A percentile compares a stretch with the other conserved stretches of the same genome.
phyloP scores from a whole-genome alignment of 768 basidiomycete species.

The Galerina marginata region DNA sequence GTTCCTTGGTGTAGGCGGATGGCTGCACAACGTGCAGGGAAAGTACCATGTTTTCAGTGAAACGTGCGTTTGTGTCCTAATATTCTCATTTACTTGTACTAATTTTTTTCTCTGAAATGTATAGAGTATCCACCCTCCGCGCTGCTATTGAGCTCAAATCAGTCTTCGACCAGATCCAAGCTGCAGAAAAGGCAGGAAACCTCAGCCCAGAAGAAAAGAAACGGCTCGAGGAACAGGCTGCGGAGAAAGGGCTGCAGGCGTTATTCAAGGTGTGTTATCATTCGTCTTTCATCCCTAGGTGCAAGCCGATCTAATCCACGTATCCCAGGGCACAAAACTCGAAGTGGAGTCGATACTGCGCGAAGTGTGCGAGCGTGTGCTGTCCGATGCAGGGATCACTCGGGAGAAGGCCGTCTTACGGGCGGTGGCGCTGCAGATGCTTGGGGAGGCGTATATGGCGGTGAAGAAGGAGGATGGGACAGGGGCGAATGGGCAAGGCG shows the following conservation, averaged over 20 bases:
- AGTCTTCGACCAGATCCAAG: constrained; percentile 91
- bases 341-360: constrained; percentile 90
- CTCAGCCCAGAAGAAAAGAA: constrained; percentile 79
- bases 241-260: constrained; percentile 90
- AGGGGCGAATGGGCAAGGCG: constrained; percentile 31
- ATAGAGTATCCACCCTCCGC: constrained; percentile 81
- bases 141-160: constrained; percentile 88
- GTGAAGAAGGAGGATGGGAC: constrained; percentile 66
- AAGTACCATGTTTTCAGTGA: constrained; percentile 95
- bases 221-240: constrained; percentile 88
- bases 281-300: neutral
- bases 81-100: neutral
- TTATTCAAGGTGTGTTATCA: constrained; percentile 73
- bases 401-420: constrained; percentile 69
- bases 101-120: neutral
- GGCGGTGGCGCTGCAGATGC: constrained; percentile 81
- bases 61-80: constrained; percentile 57
- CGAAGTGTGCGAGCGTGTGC: constrained; percentile 84
- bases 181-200: constrained; percentile 86
- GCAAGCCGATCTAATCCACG: too few species aligned
- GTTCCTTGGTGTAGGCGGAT: constrained; percentile 87
- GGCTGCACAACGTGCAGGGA: constrained; percentile 91
- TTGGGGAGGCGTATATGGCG: constrained; percentile 78
- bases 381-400: constrained; percentile 60
- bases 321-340: constrained; percentile 79